Evolutionary conservation across 1,284 basidiomycete species (phyloP).

Genomic region (Sanghuangporus weigelae): DNA sequence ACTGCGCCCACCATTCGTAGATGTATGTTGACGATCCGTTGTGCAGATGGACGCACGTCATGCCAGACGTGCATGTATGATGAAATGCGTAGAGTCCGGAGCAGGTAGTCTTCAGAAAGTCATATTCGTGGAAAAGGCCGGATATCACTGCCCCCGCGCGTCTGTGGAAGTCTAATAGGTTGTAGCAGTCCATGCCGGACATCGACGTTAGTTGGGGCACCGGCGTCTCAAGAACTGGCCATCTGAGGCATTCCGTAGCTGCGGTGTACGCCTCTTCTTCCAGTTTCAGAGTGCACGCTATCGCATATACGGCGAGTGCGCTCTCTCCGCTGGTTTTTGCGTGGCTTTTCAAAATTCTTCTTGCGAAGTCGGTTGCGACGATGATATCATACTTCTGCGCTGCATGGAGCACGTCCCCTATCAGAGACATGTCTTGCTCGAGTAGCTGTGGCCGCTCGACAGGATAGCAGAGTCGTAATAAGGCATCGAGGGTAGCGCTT

Average conservation of each 20-base stretch:
- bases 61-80: background rate
- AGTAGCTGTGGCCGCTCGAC: slow-evolving; percentile 10
- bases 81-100: background rate
- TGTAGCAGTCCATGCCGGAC: background rate
- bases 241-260: background rate
- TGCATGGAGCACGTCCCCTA: slow-evolving; percentile 26
- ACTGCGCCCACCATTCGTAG: background rate
- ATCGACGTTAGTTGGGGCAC: background rate
- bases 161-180: background rate
- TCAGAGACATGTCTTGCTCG: background rate
- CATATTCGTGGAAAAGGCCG: background rate
- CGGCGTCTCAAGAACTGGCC: background rate
- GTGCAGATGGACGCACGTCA: background rate
- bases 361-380: background rate
- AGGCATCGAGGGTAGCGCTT: slow-evolving; percentile 35
- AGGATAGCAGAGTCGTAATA: slow-evolving; percentile 50
- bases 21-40: background rate
- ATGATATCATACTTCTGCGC: slow-evolving; percentile 35
- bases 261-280: background rate
- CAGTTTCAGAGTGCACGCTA: slow-evolving; percentile 2
- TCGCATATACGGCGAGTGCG: background rate
- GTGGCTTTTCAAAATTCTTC: background rate
- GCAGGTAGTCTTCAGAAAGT: background rate
- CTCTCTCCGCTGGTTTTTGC: background rate
- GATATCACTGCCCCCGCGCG: background rate